Evolutionary conservation across 1,139 yeast genomes (phyloP).

Genomic region (Pichiaceae sp.): DNA sequence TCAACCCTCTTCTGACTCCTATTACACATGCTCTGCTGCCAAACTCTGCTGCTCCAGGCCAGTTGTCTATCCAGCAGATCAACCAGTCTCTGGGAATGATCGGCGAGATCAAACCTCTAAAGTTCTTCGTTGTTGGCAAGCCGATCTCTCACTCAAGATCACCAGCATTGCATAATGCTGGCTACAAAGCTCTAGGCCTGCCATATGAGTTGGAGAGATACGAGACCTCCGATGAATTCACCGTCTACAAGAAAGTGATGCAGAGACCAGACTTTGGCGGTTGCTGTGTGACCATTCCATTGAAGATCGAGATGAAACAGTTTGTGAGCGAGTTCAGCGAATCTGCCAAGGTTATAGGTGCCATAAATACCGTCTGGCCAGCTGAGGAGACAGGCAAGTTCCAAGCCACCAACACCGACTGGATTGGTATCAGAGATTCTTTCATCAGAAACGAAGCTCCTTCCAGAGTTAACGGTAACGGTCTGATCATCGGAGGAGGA

Average conservation of each 20-base stretch:
- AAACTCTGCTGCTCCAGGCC: conserved; percentile 70
- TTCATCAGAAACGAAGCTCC: conserved; percentile 57
- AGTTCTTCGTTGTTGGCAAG: conserved; percentile 71
- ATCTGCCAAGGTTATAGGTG: conserved; percentile 76
- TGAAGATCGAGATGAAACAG: conserved; percentile 71
- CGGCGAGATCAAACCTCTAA: conserved; percentile 52
- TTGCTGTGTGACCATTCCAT: conserved; percentile 84
- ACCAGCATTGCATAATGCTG: conserved; percentile 76
- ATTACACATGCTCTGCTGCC: conserved; percentile 66
- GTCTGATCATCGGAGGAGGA: conserved; percentile 85
- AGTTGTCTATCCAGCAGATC: conserved; percentile 53
- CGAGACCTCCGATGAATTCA: conserved; percentile 58
- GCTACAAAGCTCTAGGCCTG: conserved; percentile 61
- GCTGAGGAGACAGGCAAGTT: conserved; percentile 40
- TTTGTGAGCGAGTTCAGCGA: conserved; percentile 56
- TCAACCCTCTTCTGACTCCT: conserved; percentile 74
- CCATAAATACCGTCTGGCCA: conserved; percentile 81
- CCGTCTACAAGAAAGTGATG: conserved; percentile 39
- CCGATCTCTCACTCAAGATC: conserved; percentile 86
- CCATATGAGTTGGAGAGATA: conserved; percentile 66
- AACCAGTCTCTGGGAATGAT: conserved; percentile 49
- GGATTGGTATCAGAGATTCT: conserved; percentile 79
- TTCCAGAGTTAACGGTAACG: conserved; percentile 22
- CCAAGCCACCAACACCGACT: conserved; percentile 90
- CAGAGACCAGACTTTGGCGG: conserved; percentile 64